Conservation (phyloP, 148 eudicot species). For the Rheum nobile region DNA sequence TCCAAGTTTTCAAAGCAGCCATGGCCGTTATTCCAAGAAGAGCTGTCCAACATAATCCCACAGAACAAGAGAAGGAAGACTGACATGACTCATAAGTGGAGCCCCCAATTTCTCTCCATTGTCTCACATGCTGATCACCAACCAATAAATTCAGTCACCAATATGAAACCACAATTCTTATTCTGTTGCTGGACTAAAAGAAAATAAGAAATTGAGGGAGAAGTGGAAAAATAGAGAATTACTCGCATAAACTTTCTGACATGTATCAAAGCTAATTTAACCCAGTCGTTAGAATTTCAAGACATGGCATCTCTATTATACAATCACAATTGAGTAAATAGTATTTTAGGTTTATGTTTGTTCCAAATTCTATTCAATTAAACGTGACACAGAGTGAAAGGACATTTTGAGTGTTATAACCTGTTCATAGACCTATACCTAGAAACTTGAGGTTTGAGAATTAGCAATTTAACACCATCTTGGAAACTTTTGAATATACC, state of each 20-base stretch:
- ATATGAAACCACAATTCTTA: conserved; percentile 13
- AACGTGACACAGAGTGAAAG: not conserved
- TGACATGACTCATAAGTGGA: conserved; percentile 2
- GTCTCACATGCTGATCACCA: conserved; percentile 12
- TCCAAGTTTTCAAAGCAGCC: not conserved
- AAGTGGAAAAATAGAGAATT: not conserved
- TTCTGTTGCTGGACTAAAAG: not conserved
- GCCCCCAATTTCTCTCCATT: conserved; percentile 1
- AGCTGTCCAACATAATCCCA: not conserved
- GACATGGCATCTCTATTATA: not conserved
- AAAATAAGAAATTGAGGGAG: not conserved
- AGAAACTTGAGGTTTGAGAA: not conserved
- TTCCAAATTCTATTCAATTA: not conserved
- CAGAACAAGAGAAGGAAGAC: not conserved
- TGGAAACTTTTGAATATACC: not conserved
- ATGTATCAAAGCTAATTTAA: not conserved
- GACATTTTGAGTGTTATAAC: not conserved
- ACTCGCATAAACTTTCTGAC: not conserved
- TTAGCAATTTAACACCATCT: not conserved
- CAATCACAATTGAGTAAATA: not conserved
- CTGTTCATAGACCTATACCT: not conserved
- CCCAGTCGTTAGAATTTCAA: not conserved
- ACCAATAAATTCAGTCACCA: conserved; percentile 25
- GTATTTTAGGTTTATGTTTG: not conserved
- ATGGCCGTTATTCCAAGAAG: not conserved